phyloP scores from a whole-genome alignment of 2,329 filamentous ascomycete genomes.

The Teratosphaeria nubilosa region DNA sequence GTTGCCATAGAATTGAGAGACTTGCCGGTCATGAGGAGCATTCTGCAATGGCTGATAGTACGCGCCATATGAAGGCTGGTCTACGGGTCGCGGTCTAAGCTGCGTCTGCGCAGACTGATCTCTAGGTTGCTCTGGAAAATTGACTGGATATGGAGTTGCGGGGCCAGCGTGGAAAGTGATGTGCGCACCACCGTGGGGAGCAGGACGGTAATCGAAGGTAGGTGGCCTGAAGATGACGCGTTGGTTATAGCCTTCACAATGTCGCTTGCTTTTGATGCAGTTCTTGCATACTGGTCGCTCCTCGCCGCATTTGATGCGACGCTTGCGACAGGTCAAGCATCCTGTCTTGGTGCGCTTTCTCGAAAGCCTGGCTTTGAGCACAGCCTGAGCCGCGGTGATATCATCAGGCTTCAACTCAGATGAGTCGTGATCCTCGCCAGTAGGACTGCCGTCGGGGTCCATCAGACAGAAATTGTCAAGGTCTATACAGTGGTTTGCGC shows the following conservation, averaged over 20 bases:
- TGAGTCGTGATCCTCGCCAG: neutral
- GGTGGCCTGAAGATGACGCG: slow-evolving; percentile 72
- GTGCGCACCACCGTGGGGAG: slow-evolving; percentile 32
- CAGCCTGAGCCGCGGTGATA: neutral
- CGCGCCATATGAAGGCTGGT: neutral
- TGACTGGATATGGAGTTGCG: slow-evolving; percentile 2
- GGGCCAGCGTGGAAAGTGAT: slow-evolving; percentile 27
- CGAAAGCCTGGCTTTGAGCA: slow-evolving; percentile 16
- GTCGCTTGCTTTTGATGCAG: slow-evolving; percentile 74
- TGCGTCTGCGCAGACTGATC: neutral
- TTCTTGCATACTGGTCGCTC: slow-evolving; percentile 73
- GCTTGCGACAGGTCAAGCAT: slow-evolving; percentile 84
- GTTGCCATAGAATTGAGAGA: neutral
- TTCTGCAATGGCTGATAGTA: neutral
- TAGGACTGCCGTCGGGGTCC: neutral
- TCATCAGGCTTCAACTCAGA: neutral
- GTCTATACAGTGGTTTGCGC: neutral
- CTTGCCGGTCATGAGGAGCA: neutral
- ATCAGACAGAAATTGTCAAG: neutral
- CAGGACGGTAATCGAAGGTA: slow-evolving; percentile 46
- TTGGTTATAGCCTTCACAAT: slow-evolving; percentile 76
- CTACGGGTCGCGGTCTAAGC: slow-evolving; percentile 1
- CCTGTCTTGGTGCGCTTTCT: slow-evolving; percentile 79
- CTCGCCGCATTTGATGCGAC: slow-evolving; percentile 95
- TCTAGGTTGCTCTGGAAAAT: neutral